Base-by-base conservation (phyloP, 208 protist species). In the Leishmania tarentolae region DNA sequence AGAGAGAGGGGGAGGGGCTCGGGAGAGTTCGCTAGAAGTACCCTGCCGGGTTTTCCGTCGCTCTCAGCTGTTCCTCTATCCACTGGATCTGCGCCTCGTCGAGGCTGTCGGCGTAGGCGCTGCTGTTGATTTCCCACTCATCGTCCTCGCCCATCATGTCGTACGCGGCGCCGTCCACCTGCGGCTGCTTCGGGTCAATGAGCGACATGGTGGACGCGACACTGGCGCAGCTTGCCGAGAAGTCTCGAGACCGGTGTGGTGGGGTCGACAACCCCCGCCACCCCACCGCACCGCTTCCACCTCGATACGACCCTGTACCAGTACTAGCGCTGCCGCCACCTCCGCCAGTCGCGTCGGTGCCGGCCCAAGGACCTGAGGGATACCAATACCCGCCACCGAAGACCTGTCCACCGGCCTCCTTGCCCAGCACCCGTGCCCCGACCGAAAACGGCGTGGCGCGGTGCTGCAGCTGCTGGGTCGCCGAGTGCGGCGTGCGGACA, bases 41-140 rank as follows among this genome's bases (percentile, higher is more conserved):
- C 8, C 84, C 88, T 21, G 80, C 83, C 24, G 91, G 87, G 77
- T 91, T 92, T 66, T 95, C 90, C 69, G 83, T 91, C 3, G 90
- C 88, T 21, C 75, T 81, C 35, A 95, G 83, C 79, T 95, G 92
- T 78, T 93, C 88, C 68, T 95, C 92, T 46, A 95, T 93, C 92
- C 92, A 95, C 87, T 89, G 83, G 50, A 91, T 80, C 80, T 95
- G 90, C 61, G 82, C 90, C 59, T 95, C 92, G 56, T 95, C 92
- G 46, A 94, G 82, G 73, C 92, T 95, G 76, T 95, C 92, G 65
- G 91, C 92, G 85, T 95, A 93, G 50, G 92, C 90, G 65, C 92
- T 93, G 85, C 92, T 95, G 81, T 92, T 92, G 74, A 92, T 87
- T 75, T 95, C 89, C 90, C 92, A 95, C 28, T 91, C 81, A 56